phyloP scores from a whole-genome alignment of 805 yeast species.

The Starmerella cellae region DNA sequence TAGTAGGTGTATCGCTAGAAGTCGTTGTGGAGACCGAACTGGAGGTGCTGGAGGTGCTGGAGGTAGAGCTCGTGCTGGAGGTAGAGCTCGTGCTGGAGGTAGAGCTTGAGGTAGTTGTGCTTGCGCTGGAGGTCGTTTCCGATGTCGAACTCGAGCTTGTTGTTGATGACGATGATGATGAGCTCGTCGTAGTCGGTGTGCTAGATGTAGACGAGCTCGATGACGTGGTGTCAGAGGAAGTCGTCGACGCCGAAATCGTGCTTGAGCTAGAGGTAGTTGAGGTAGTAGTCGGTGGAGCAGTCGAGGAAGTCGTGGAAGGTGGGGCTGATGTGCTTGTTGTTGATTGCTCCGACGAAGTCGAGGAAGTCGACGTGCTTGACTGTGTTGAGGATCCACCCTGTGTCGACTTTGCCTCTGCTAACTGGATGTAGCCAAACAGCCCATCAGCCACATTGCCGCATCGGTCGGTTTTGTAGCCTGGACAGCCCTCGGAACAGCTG shows the following conservation, averaged over 20 bases:
- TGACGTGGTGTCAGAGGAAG: background rate
- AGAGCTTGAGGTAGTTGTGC: conserved; percentile 1
- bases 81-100: background rate
- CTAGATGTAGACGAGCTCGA: conserved; percentile 1
- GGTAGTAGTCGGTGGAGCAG: conserved; percentile 2
- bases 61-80: background rate
- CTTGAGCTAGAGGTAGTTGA: conserved; percentile 1
- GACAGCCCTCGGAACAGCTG: conserved; percentile 31
- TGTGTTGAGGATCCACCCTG: conserved; percentile 11
- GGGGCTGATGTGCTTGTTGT: conserved; percentile 9
- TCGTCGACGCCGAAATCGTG: background rate
- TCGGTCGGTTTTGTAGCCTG: conserved; percentile 34
- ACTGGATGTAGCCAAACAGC: conserved; percentile 41
- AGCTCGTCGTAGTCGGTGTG: conserved; percentile 1
- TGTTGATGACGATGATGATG: background rate
- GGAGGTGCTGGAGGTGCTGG: background rate
- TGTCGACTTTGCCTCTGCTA: conserved; percentile 29
- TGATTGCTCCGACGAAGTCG: conserved; percentile 5
- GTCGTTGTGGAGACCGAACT: background rate
- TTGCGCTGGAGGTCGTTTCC: conserved; percentile 1
- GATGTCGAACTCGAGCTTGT: conserved; percentile 4
- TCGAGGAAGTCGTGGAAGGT: conserved; percentile 13
- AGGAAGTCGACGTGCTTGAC: conserved; percentile 12
- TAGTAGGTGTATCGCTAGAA: background rate
- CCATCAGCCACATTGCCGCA: conserved; percentile 35